These are phyloP conservation scores for Paraglomus occultum DNA, from an alignment of 192 early-diverging fungal genomes.

Conservation along the genomic window DNA sequence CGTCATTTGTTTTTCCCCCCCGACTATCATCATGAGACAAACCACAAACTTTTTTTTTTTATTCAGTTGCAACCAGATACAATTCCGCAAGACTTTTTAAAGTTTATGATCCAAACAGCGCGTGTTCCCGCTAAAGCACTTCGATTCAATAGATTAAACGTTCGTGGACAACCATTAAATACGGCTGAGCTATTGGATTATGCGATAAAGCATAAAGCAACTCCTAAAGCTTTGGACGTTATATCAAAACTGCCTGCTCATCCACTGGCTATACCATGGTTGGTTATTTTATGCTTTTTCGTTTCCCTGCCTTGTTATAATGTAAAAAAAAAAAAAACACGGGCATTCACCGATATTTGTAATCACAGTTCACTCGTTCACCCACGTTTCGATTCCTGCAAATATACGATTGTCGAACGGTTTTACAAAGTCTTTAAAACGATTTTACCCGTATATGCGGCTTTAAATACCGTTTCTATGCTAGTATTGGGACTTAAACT, in stretches of 20 bases:
- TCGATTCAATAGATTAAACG: constrained; percentile 53
- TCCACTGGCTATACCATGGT: constrained; percentile 57
- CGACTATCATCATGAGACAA: background rate
- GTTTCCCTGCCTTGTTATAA: no score
- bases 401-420: constrained; percentile 40
- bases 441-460: constrained; percentile 62
- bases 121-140: constrained; percentile 55
- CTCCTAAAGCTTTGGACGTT: constrained; percentile 40
- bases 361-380: constrained; percentile 45
- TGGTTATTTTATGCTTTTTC: constrained; percentile 26
- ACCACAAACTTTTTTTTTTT: background rate
- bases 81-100: constrained; percentile 54
- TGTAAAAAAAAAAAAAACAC: no score
- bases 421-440: constrained; percentile 54
- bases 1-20: background rate
- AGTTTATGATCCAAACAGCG: constrained; percentile 64
- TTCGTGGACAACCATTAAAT: constrained; percentile 43
- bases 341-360: background rate
- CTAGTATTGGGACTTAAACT: constrained; percentile 56
- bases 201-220: constrained; percentile 39
- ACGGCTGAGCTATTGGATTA: constrained; percentile 33
- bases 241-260: constrained; percentile 37
- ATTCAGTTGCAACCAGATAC: constrained; percentile 56
- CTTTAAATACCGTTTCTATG: constrained; percentile 74
- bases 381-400: constrained; percentile 55